phyloP scores from a whole-genome alignment of 257 asterid species.

The Nicotiana undulata region DNA sequence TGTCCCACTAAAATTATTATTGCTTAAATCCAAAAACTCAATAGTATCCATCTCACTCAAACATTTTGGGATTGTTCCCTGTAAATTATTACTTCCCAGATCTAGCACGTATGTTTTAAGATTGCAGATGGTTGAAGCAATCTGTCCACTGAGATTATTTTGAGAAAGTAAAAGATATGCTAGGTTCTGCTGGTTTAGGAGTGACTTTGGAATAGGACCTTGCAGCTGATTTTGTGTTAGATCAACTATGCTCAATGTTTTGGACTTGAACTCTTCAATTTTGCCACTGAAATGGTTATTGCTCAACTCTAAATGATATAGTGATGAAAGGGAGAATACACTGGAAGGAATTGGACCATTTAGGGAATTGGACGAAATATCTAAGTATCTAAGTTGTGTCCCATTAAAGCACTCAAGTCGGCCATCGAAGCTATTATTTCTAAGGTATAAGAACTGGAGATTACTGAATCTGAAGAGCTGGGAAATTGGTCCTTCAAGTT shows the following conservation, averaged over 20 bases:
- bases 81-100: neutral
- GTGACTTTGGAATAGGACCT: neutral
- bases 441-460: neutral
- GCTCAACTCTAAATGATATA: fast-evolving
- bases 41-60: neutral
- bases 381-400: neutral
- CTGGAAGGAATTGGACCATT: neutral
- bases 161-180: neutral
- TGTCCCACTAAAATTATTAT: neutral
- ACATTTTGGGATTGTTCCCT: neutral
- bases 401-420: neutral
- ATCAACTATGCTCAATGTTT: fast-evolving
- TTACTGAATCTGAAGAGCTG: neutral
- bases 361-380: neutral
- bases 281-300: neutral
- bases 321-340: neutral
- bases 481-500: neutral
- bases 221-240: neutral
- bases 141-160: neutral
- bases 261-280: neutral
- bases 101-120: neutral
- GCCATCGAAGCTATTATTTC: neutral
- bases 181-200: neutral
- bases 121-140: neutral
- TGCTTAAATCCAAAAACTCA: neutral